These are phyloP conservation scores for Suhomyces sp. DNA, from an alignment of 805 yeast genomes.

Conservation along the genomic window DNA sequence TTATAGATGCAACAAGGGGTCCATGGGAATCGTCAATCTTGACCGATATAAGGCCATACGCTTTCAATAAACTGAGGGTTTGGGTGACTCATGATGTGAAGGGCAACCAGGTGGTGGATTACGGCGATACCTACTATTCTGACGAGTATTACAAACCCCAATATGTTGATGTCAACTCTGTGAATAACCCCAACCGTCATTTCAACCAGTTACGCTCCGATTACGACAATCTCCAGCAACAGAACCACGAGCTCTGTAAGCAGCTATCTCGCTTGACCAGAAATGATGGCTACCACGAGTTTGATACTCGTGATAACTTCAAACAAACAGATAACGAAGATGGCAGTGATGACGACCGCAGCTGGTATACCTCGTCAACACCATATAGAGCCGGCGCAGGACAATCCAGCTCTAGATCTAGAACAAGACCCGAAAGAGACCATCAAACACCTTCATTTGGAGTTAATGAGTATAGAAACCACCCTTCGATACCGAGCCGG, in stretches of 20 bases:
- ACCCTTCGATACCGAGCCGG: background rate
- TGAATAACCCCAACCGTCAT: conserved; percentile 11
- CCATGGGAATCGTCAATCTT: conserved; percentile 20
- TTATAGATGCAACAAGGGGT: conserved; percentile 54
- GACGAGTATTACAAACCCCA: conserved; percentile 5
- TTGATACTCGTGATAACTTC: conserved; percentile 1
- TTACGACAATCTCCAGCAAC: conserved; percentile 8
- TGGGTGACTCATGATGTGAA: conserved; percentile 52
- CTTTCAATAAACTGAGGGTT: conserved; percentile 35
- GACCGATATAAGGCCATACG: conserved; percentile 23
- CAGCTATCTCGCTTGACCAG: conserved; percentile 5
- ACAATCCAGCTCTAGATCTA: background rate
- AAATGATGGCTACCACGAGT: background rate
- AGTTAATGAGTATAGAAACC: background rate
- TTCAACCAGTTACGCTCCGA: conserved; percentile 10
- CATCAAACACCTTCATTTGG: background rate
- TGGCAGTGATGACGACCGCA: conserved; percentile 2
- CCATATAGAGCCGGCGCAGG: conserved; percentile 6
- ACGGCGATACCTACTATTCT: conserved; percentile 5
- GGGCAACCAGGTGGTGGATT: conserved; percentile 29
- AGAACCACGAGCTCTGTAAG: conserved; percentile 10
- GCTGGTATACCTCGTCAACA: conserved; percentile 9
- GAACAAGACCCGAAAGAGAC: background rate
- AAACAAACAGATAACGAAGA: conserved; percentile 6
- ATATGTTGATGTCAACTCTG: conserved; percentile 3